Evolutionary conservation across 345 rosid species (phyloP).

Genomic region (Gossypium arboreum): DNA sequence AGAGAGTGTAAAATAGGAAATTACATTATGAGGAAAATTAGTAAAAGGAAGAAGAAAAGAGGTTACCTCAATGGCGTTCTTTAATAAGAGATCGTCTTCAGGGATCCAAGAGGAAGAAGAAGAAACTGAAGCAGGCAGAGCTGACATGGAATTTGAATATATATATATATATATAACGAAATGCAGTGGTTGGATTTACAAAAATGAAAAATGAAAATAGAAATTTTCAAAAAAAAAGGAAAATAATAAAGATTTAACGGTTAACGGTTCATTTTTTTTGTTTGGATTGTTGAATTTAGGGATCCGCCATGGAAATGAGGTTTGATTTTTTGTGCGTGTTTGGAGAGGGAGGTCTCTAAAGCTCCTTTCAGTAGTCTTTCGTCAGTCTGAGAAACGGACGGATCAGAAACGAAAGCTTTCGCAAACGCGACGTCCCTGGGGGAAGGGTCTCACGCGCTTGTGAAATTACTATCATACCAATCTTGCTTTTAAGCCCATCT

Average conservation of each 20-base stretch:
- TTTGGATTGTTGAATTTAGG: background rate
- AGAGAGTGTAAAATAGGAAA: background rate
- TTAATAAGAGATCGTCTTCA: slow-evolving; percentile 59
- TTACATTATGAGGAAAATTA: background rate
- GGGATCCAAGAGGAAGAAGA: slow-evolving; percentile 58
- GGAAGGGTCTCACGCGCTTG: background rate
- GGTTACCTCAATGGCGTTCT: slow-evolving; percentile 65
- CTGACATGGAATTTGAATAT: slow-evolving; percentile 31
- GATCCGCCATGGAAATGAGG: slow-evolving; percentile 16
- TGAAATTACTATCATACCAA: background rate
- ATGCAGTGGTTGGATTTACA: background rate
- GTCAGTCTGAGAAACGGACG: slow-evolving; percentile 7
- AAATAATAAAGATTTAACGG: background rate
- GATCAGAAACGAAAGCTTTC: background rate
- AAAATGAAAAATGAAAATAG: background rate
- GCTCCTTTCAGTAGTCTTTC: background rate
- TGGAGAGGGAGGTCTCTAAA: background rate
- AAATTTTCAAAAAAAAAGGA: background rate
- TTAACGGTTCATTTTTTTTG: background rate
- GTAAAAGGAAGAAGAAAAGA: background rate
- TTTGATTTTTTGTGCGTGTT: background rate
- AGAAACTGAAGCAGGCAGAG: slow-evolving; percentile 25
- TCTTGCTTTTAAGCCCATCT: background rate
- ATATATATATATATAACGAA: background rate
- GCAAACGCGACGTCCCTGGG: background rate